Percentiles rank a stretch among this genome's conserved stretches.
These are phyloP conservation scores for Hymenochaete sp. DNA, from an alignment of 1,284 basidiomycete species.

Conservation along the genomic window DNA sequence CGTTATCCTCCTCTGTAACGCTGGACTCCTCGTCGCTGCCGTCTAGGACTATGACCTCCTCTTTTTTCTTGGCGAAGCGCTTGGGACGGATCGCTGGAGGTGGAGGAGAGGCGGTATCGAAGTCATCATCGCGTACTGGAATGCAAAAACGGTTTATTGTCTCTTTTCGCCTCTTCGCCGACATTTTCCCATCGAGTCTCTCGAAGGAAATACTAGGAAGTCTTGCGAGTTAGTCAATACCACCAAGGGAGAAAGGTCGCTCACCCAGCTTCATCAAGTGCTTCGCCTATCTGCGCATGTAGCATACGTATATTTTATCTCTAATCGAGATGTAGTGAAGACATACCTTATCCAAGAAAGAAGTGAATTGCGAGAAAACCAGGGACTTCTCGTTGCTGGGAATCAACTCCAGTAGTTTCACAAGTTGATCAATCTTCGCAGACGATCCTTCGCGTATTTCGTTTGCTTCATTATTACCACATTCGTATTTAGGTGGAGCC, in stretches of 20 bases:
- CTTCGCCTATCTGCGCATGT: conserved; percentile 52
- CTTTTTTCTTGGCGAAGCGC: not conserved
- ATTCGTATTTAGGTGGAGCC: conserved; percentile 34
- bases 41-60: conserved; percentile 18
- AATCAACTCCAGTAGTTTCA: conserved; percentile 63
- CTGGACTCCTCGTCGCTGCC: conserved; percentile 19
- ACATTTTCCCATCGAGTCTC: conserved; percentile 79
- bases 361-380: conserved; percentile 81
- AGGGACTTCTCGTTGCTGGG: conserved; percentile 68
- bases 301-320: conserved; percentile 6
- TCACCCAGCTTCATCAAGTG: conserved; percentile 56
- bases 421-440: conserved; percentile 75
- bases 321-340: not conserved
- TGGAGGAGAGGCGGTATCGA: conserved; percentile 9
- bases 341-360: conserved; percentile 68
- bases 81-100: not conserved
- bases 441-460: conserved; percentile 50
- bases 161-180: conserved; percentile 67
- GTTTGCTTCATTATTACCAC: conserved; percentile 34
- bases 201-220: conserved; percentile 58
- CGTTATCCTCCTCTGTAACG: conserved; percentile 28
- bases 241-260: conserved; percentile 24
- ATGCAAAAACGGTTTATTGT: conserved; percentile 66
- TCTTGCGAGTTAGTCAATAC: conserved; percentile 17
- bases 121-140: conserved; percentile 39